Base-by-base conservation (phyloP, 148 eudicot genomes). In the Amaranthus palmeri region DNA sequence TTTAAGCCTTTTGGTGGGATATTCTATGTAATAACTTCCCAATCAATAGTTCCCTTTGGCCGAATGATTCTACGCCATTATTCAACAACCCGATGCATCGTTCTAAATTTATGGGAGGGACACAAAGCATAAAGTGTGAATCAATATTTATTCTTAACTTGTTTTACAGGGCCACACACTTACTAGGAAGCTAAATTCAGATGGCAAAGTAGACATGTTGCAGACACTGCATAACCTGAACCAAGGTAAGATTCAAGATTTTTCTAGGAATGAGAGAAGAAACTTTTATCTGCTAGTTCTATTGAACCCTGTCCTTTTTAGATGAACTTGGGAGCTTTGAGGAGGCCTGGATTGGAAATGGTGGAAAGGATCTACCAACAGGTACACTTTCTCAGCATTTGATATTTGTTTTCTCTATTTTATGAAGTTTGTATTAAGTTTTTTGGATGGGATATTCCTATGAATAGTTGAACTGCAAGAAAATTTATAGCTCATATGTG, bases 261-360 rank as follows among this genome's bases (percentile, higher is more conserved):
- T 50, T 14, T 49, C 58, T 12, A 6, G 48, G 45, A 40, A 43
- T 44, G 54, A 15, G 41, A 14, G n/a, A 25, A 36, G 50, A 0
- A 13, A 64, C 50, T 47, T 5, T 5, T 58, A 36, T 10, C 40
- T 41, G 40, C 9, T 44, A 6, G 17, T 46, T 25, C 10, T 14
- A 72, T 12, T 71, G 11, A 8, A 2, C 51, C 50, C 36, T 25
- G 1, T 25, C n/a, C 44, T 61, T 67, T 57, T 7, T 82, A 92
- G 97, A 88, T 84, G 97, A 90, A 61, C 90, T 92, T 60, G 81
- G 78, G 49, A 77, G 78, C 59, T 92, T 92, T 76, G 96, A 92
- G 72, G 86, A 92, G 58, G 85, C 89, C 54, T 92, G 97, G 97
- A 83, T 73, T 74, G 88, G 83, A 42, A 90, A 81, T 63, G 76